Evolutionary conservation across 495 filamentous ascomycete genomes (phyloP).

Genomic region (Alectoria sarmentosa): DNA sequence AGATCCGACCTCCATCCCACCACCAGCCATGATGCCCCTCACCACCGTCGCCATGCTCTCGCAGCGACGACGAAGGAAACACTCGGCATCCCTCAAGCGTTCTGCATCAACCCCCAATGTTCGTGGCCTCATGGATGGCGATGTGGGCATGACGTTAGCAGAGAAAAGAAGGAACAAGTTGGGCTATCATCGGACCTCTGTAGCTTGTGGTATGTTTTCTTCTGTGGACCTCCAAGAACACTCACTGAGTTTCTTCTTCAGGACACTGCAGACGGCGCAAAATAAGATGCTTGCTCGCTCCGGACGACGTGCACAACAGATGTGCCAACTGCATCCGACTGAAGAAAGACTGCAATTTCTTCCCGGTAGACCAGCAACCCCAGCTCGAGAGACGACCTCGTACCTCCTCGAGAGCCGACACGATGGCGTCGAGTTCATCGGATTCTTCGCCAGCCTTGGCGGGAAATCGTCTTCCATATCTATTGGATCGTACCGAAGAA

Average conservation of each 20-base stretch:
- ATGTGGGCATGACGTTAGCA: constrained; percentile 41
- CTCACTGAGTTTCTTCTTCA: constrained; percentile 34
- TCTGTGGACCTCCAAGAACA: neutral
- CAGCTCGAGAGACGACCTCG: constrained; percentile 48
- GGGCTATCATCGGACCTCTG: constrained; percentile 93
- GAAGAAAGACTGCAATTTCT: constrained; percentile 94
- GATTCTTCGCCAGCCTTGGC: constrained; percentile 38
- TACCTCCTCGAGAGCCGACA: constrained; percentile 39
- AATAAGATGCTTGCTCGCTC: constrained; percentile 81
- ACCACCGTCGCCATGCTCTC: constrained; percentile 19
- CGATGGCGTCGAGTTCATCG: constrained; percentile 37
- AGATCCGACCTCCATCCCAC: constrained; percentile 15
- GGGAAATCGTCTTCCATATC: constrained; percentile 19
- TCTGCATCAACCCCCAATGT: constrained; percentile 62
- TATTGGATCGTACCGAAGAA: constrained; percentile 34
- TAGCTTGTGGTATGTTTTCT: constrained; percentile 73
- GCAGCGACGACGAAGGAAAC: constrained; percentile 23
- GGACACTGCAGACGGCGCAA: constrained; percentile 93
- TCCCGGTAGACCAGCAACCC: constrained; percentile 81
- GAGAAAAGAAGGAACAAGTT: constrained; percentile 96
- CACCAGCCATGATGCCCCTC: constrained; percentile 22
- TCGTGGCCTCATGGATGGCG: constrained; percentile 43
- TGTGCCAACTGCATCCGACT: constrained; percentile 95
- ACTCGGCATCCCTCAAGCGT: constrained; percentile 41
- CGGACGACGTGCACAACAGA: constrained; percentile 70